Evolutionary conservation across 257 asterid species (phyloP), one percentile per base, ranked within the genome.

Genomic region (Lycium barbarum): DNA sequence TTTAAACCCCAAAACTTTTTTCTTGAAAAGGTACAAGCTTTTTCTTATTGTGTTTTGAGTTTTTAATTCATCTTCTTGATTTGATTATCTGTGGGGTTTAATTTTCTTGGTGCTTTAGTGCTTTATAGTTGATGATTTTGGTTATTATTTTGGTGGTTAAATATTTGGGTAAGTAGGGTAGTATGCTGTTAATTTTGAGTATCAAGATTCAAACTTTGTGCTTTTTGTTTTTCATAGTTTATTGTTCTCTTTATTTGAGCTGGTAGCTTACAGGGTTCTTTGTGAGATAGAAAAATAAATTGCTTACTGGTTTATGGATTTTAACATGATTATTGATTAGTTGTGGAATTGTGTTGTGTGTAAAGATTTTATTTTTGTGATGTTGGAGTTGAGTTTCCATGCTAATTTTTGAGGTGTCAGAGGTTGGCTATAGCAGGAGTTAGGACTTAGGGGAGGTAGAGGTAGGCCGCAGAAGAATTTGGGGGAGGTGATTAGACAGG

Each of bases 21-120:
- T 26, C 17, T 62, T 11, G 62, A 45, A 47, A 22, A 82, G 84
- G 78, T 82, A 43, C 3, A 26, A 82, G 4, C 62, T 82, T 82
- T 82, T 20, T 63, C 65, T 20, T 43, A 0, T 11, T 63, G 62
- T 74, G 14, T 0, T 74, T 47, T 49, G 62, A 49, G 62, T 74
- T 74, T 18, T 74, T 49, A n/a, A 74, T 74, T 74, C 33, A 14
- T 13, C 4, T 62, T 3, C 38, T 9, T 20, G 15, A 20, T 20
- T 63, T 63, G 7, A 22, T 2, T 22, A 51, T 7, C 40, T 53
- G 33, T 7, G 43, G 82, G 65, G 49, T 66, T 53, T 7, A 78
- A 3, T 78, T 53, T 14, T 78, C 49, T 0, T 51, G 26, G 49
- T 78, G 15, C 33, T 7, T 78, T 14, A 33, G 47, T 26, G 10